Evolutionary conservation across 176 grass and related monocot species (phyloP).

Genomic region (Bromus sterilis): DNA sequence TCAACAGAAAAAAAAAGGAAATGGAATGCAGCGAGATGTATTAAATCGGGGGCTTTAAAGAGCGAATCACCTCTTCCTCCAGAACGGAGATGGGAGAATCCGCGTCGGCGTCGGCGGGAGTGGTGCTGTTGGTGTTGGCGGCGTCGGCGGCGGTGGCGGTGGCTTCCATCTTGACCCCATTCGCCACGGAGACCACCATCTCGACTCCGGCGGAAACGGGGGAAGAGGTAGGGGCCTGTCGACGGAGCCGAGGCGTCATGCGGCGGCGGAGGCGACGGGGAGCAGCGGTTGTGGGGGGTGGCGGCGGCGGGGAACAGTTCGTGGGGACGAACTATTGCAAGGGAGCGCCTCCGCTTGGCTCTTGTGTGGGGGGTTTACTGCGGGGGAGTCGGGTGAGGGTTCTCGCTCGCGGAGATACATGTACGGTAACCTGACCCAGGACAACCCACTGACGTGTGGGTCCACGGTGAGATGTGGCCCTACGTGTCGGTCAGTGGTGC

Average conservation of each 20-base stretch:
- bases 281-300: background rate
- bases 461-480: accelerated
- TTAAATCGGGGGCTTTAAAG: background rate
- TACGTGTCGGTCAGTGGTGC: background rate
- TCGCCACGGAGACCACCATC: conserved; percentile 46
- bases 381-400: background rate
- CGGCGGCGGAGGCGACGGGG: background rate
- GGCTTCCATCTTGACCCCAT: conserved; percentile 27
- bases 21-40: background rate
- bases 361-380: background rate
- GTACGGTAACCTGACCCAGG: accelerated
- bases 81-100: conserved; percentile 95
- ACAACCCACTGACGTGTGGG: background rate
- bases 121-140: background rate
- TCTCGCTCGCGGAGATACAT: background rate
- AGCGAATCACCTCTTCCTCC: conserved; percentile 61
- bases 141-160: background rate
- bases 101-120: background rate
- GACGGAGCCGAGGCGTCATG: background rate
- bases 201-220: background rate
- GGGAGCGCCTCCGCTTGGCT: background rate
- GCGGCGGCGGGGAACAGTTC: background rate
- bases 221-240: background rate
- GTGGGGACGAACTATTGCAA: background rate
- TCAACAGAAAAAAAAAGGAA: background rate